These are phyloP conservation scores for Megacollybia marginata DNA, from an alignment of 768 basidiomycete species.

Conservation along the genomic window DNA sequence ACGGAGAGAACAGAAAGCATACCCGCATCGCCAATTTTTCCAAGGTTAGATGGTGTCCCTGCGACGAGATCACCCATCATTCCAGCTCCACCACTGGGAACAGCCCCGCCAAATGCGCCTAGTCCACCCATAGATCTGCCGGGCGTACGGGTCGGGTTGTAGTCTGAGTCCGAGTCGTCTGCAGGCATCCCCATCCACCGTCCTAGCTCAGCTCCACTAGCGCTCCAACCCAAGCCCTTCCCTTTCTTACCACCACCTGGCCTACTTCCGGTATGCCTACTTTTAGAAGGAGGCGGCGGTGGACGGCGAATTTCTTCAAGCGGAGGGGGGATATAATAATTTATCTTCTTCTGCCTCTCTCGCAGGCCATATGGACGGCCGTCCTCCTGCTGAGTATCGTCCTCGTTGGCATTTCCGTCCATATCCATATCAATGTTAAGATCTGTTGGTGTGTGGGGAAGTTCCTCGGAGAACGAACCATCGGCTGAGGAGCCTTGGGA, in stretches of 20 bases:
- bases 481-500: constrained; percentile 47
- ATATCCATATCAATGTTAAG: constrained; percentile 28
- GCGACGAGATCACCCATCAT: constrained; percentile 61
- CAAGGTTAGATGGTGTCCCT: constrained; percentile 80
- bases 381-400: constrained; percentile 36
- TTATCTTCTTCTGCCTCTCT: constrained; percentile 53
- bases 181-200: constrained; percentile 63
- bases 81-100: constrained; percentile 44
- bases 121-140: constrained; percentile 53
- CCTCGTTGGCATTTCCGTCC: constrained; percentile 35
- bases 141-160: constrained; percentile 53
- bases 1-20: constrained; percentile 17
- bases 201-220: constrained; percentile 67
- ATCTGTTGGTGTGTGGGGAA: constrained; percentile 34
- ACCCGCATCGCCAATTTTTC: constrained; percentile 78
- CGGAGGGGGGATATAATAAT: constrained; percentile 78
- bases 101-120: constrained; percentile 47
- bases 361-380: constrained; percentile 61
- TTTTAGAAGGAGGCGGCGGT: constrained; percentile 26
- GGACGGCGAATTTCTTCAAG: constrained; percentile 61
- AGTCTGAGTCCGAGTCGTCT: constrained; percentile 59
- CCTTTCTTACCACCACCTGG: constrained; percentile 22
- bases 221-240: constrained; percentile 68
- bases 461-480: constrained; percentile 40
- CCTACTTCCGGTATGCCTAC: constrained; percentile 19